A percentile compares a stretch with the other conserved stretches of the same genome.
Conservation (phyloP, 306 rosid genomes). For the Biancaea sappan region DNA sequence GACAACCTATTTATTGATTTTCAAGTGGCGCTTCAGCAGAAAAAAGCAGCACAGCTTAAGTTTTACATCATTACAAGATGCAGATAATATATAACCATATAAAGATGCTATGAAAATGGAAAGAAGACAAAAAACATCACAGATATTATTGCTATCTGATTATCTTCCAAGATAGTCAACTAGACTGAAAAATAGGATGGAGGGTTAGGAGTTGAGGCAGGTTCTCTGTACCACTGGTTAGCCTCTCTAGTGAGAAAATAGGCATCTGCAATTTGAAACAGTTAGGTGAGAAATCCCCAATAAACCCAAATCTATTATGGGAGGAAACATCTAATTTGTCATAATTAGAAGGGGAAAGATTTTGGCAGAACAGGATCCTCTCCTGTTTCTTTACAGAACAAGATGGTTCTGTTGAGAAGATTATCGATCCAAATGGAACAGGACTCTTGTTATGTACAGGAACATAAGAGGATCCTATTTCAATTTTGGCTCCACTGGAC, state of each 20-base stretch:
- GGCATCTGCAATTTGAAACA: constrained; percentile 70
- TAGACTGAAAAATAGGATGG: constrained; percentile 36
- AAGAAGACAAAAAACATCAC: not conserved
- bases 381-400: no score
- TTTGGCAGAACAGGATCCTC: no score
- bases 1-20: not conserved
- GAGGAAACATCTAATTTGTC: not conserved
- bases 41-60: not conserved
- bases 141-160: constrained; percentile 7
- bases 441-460: no score
- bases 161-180: no score
- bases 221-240: constrained; percentile 85
- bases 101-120: not conserved
- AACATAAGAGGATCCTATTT: no score
- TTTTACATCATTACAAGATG: constrained; percentile 2
- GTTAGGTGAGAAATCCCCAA: constrained; percentile 12
- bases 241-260: constrained; percentile 76
- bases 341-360: not conserved
- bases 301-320: constrained; percentile 20
- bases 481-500: not conserved
- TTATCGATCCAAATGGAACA: no score
- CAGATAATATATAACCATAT: not conserved
- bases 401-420: no score
- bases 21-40: not conserved
- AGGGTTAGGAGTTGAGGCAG: constrained; percentile 58